These are phyloP conservation scores for Talaromyces sp. DNA, from an alignment of 2,329 filamentous ascomycete species.

Conservation along the genomic window DNA sequence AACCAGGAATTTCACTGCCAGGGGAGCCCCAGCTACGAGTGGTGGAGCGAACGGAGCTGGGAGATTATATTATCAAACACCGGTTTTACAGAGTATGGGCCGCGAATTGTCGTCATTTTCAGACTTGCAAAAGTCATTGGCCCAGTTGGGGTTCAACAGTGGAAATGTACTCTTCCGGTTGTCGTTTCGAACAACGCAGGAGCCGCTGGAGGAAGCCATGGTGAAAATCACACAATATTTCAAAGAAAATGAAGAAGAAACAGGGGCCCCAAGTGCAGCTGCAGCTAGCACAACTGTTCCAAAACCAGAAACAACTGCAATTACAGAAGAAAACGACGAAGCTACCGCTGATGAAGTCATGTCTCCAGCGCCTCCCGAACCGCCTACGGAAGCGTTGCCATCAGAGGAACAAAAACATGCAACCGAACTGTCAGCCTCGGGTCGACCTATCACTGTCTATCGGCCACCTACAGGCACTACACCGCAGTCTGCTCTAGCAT, in stretches of 20 bases:
- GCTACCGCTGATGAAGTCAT: not conserved
- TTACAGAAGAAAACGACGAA: not conserved
- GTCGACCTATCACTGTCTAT: slow-evolving; percentile 61
- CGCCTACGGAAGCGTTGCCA: not conserved
- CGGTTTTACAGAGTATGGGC: slow-evolving; percentile 77
- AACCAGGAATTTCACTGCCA: slow-evolving; percentile 75
- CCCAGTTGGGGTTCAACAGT: slow-evolving; percentile 79
- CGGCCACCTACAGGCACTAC: slow-evolving; percentile 68
- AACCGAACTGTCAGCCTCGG: slow-evolving; percentile 37
- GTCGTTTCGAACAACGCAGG: slow-evolving; percentile 68
- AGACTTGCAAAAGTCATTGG: slow-evolving; percentile 84
- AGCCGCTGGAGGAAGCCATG: slow-evolving; percentile 81
- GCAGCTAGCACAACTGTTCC: slow-evolving; percentile 2
- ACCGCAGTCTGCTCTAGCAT: slow-evolving; percentile 66
- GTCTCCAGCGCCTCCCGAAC: not conserved
- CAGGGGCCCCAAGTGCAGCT: not conserved
- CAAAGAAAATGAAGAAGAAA: slow-evolving; percentile 39
- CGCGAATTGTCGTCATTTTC: slow-evolving; percentile 70
- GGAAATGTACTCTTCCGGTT: slow-evolving; percentile 76
- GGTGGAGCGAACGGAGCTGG: slow-evolving; percentile 57
- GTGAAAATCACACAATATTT: slow-evolving; percentile 73
- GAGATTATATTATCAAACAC: slow-evolving; percentile 81
- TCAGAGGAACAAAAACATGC: slow-evolving; percentile 10
- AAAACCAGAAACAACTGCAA: not conserved
- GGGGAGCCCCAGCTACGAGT: slow-evolving; percentile 61